Conservation (phyloP, 2,329 filamentous ascomycete species). For the Arthrocladium fulminans region DNA sequence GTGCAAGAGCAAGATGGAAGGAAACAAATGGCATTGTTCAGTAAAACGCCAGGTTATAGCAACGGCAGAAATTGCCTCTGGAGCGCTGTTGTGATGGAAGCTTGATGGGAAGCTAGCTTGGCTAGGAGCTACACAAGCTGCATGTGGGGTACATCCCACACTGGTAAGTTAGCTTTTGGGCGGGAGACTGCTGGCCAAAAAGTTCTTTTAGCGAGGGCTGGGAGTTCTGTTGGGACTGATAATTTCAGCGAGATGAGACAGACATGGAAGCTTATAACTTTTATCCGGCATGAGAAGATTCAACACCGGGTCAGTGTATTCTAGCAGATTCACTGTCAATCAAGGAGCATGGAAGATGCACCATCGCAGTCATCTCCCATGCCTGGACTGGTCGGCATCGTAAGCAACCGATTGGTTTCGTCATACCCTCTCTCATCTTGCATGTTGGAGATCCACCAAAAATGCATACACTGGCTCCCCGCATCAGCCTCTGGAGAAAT, state of each 20-base stretch:
- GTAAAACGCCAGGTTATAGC: not conserved
- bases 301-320: too few species aligned
- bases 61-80: slow-evolving; percentile 9
- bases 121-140: slow-evolving; percentile 3
- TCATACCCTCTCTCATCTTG: too few species aligned
- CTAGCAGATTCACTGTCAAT: too few species aligned
- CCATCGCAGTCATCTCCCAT: not conserved
- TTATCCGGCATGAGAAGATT: not conserved
- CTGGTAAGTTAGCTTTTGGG: not conserved
- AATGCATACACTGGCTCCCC: too few species aligned
- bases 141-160: slow-evolving; percentile 3
- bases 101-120: slow-evolving; percentile 2
- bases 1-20: slow-evolving; percentile 3
- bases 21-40: not conserved
- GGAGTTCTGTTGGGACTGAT: slow-evolving; percentile 6
- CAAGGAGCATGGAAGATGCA: too few species aligned
- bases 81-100: not conserved
- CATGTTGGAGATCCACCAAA: too few species aligned
- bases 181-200: slow-evolving; percentile 2
- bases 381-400: not conserved
- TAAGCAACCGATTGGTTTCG: too few species aligned
- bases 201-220: not conserved
- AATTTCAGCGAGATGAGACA: slow-evolving; percentile 4
- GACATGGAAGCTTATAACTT: not conserved
- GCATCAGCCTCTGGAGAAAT: too few species aligned